Evolutionary conservation across 2,329 filamentous ascomycete species (phyloP).

Genomic region (Fusarium brachygibbosum): DNA sequence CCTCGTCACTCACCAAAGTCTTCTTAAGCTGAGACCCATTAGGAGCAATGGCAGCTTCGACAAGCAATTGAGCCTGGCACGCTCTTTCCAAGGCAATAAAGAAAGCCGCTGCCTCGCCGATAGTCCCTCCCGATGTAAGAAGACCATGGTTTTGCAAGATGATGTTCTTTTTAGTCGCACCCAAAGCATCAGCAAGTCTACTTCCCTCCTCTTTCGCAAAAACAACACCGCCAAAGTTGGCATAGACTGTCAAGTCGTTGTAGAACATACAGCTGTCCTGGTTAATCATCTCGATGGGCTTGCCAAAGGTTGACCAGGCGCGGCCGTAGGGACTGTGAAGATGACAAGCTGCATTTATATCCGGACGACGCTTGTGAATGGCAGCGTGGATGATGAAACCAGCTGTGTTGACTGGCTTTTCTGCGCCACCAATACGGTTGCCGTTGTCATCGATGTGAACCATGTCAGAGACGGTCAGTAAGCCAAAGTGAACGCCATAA

Average conservation of each 20-base stretch:
- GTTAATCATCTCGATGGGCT: conserved; percentile 75
- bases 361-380: conserved; percentile 72
- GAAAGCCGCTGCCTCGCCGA: conserved; percentile 78
- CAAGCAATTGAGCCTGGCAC: conserved; percentile 75
- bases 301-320: conserved; percentile 74
- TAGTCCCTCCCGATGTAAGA: conserved; percentile 74
- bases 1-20: conserved; percentile 57
- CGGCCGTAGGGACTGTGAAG: conserved; percentile 73
- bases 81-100: conserved; percentile 76
- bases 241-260: conserved; percentile 72
- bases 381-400: conserved; percentile 78
- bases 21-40: conserved; percentile 50
- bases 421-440: conserved; percentile 70
- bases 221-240: conserved; percentile 63
- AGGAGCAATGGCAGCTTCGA: conserved; percentile 69
- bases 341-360: conserved; percentile 76
- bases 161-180: conserved; percentile 67
- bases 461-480: conserved; percentile 75
- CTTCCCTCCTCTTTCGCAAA: conserved; percentile 73
- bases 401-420: conserved; percentile 73
- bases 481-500: conserved; percentile 73
- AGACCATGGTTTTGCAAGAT: conserved; percentile 79
- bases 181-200: conserved; percentile 72
- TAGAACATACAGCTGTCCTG: conserved; percentile 76
- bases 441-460: conserved; percentile 72